These are phyloP conservation scores for Luffa acutangula DNA, from an alignment of 306 rosid species.

Conservation along the genomic window DNA sequence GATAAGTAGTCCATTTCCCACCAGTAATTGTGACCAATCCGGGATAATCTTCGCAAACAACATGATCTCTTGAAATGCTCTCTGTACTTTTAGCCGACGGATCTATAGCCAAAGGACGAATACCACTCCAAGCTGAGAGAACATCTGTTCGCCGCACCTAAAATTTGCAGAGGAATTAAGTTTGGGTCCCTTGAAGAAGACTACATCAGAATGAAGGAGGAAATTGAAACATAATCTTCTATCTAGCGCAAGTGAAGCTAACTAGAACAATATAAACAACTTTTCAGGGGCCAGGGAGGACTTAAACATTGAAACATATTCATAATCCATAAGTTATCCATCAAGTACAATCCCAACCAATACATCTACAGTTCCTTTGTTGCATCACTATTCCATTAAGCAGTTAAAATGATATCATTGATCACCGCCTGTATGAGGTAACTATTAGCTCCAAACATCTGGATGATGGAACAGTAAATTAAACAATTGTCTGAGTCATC, in stretches of 20 bases:
- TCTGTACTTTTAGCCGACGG: constrained; percentile 86
- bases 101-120: constrained; percentile 88
- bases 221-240: background rate
- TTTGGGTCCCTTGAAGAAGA: constrained; percentile 21
- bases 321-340: background rate
- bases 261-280: background rate
- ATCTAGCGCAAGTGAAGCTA: background rate
- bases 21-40: constrained; percentile 98
- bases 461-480: background rate
- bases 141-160: constrained; percentile 93
- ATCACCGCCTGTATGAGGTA: background rate
- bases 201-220: background rate
- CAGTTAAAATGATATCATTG: background rate
- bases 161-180: constrained; percentile 14
- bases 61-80: constrained; percentile 94
- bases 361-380: background rate
- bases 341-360: background rate
- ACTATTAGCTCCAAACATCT: background rate
- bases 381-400: background rate
- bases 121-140: constrained; percentile 99
- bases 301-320: background rate
- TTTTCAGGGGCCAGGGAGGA: background rate
- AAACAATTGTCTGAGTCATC: background rate
- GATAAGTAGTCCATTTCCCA: constrained; percentile 99
- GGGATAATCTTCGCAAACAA: constrained; percentile 95